Base-by-base conservation (phyloP, 768 basidiomycete species). In the Mycena indigotica region DNA sequence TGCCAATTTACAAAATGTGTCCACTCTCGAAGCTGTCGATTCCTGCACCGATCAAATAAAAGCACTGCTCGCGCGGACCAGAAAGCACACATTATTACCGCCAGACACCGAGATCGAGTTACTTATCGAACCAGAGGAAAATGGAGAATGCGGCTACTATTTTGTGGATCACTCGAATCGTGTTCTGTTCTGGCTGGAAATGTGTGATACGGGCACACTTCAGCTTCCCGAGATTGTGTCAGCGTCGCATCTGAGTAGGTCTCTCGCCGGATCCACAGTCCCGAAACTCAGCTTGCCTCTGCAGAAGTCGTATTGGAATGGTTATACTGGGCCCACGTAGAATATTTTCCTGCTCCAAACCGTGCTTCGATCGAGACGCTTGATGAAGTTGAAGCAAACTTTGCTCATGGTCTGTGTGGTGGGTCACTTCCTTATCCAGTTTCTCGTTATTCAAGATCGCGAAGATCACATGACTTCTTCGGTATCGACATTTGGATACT, bases 281-380 rank as follows among this genome's bases (percentile, higher is more conserved):
- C 17, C 17, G 32, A 17, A 8, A 35, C 32, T 35, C 32, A 8
- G 32, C 32, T 17, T 17, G 10, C 32, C 32, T 17, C 8, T 35
- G 10, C 32, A 86, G 86, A 74, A 51, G 58, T 72, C 16, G 75
- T 73, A 1, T 57, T 88, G 4, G 75, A 83, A 45, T 75, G 77
- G 19, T 69, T 82, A 13, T 88, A 84, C 54, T 88, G 86, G 87
- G 61, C 67, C 0, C 87, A 89, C 59, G 69, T 86, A 16, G 86
- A 88, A 62, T 81, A 74, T 58, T 87, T 84, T 44, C 67, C 85
- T 84, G 0, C 82, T 80, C 70, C 86, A 87, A 58, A 60, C 6
- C 64, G 71, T 2, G 63, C 84, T 5, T 64, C 68, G 3, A 62
- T 61, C n/a, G 54, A 67, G 26, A 63, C 67, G 5, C 62, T 84